Evolutionary conservation across 352 stramenopile species (phyloP).

Genomic region (Hyaloperonospora brassicae): DNA sequence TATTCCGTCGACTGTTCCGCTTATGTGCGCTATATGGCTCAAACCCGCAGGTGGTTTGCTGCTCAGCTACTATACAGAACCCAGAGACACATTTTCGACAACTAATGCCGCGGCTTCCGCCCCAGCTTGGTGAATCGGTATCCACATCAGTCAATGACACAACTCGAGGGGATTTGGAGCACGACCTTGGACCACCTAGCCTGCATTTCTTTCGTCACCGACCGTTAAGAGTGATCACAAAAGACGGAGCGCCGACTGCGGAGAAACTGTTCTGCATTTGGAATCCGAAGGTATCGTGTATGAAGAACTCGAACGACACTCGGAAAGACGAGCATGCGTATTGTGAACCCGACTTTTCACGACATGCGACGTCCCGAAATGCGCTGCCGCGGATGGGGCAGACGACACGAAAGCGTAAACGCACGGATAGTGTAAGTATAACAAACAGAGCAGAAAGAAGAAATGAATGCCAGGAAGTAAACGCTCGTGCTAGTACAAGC

Average conservation of each 20-base stretch:
- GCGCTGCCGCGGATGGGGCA: not conserved
- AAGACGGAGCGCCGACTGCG: conserved; percentile 86
- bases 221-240: conserved; percentile 63
- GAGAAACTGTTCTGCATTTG: conserved; percentile 93
- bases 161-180: not conserved
- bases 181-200: conserved; percentile 21
- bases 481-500: conserved; percentile 31
- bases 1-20: conserved; percentile 87
- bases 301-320: not conserved
- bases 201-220: conserved; percentile 61
- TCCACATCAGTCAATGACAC: not conserved
- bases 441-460: not conserved
- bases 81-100: conserved; percentile 87
- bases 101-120: conserved; percentile 74
- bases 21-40: conserved; percentile 78
- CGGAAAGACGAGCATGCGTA: not conserved
- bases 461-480: conserved; percentile 2
- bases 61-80: conserved; percentile 94
- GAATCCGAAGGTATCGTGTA: conserved; percentile 80
- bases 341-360: not conserved
- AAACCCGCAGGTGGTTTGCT: conserved; percentile 88
- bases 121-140: not conserved
- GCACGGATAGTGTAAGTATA: not conserved
- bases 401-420: conserved; percentile 21
- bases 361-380: not conserved